phyloP scores from a whole-genome alignment of 371 early-diverging fungal species.

The Dentiscutata heterogama region DNA sequence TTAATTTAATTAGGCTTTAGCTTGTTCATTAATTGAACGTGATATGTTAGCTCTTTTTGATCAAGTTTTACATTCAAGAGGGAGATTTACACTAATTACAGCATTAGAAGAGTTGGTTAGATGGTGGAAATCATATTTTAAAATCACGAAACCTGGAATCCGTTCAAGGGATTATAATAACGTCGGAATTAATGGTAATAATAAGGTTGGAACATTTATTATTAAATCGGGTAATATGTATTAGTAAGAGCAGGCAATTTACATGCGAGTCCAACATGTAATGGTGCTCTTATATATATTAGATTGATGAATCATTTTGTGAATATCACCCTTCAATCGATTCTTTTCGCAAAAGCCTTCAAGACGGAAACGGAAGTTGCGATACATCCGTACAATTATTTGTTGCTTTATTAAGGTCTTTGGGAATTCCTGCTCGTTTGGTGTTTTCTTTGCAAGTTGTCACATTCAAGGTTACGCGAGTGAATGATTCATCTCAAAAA shows the following conservation, averaged over 20 bases:
- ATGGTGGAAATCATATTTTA: conserved; percentile 70
- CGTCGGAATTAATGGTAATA: conserved; percentile 48
- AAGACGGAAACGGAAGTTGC: conserved; percentile 53
- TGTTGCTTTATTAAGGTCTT: conserved; percentile 63
- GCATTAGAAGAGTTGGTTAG: conserved; percentile 62
- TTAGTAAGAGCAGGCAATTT: neutral
- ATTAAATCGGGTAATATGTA: too few species aligned
- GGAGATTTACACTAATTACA: conserved; percentile 43
- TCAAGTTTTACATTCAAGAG: neutral
- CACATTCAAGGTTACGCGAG: conserved; percentile 55
- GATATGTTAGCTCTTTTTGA: conserved; percentile 27
- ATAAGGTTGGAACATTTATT: conserved; percentile 25
- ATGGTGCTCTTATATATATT: neutral
- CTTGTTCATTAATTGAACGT: conserved; percentile 27
- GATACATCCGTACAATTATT: conserved; percentile 71
- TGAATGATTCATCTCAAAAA: neutral
- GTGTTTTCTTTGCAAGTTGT: conserved; percentile 76
- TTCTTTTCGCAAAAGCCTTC: conserved; percentile 47
- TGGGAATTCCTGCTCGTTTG: conserved; percentile 66
- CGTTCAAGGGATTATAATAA: conserved; percentile 53
- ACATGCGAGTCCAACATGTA: neutral
- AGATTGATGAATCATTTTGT: conserved; percentile 46
- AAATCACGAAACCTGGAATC: conserved; percentile 59
- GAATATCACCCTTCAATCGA: conserved; percentile 32
- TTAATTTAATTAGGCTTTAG: conserved; percentile 14